Percentiles rank a stretch among this genome's conserved stretches.
phyloP scores from a whole-genome alignment of 805 yeast species.

The Nakazawaea holstii region DNA sequence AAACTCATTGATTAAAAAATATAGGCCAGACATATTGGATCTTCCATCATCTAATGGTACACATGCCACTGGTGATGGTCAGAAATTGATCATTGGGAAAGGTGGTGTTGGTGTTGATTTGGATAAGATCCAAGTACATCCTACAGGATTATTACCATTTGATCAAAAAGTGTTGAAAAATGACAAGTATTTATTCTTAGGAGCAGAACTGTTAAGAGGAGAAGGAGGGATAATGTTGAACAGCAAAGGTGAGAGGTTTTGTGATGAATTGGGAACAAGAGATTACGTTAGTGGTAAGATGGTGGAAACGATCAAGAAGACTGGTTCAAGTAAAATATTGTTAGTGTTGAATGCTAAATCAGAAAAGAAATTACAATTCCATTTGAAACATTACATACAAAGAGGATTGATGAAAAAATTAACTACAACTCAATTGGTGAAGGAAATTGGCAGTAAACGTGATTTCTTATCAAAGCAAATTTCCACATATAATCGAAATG shows the following conservation, averaged over 20 bases:
- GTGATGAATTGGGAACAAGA: conserved; percentile 55
- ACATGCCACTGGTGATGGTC: conserved; percentile 63
- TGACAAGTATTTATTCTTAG: conserved; percentile 49
- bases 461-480: conserved; percentile 28
- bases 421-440: conserved; percentile 37
- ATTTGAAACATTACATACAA: conserved; percentile 50
- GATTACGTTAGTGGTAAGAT: conserved; percentile 58
- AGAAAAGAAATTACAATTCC: conserved; percentile 40
- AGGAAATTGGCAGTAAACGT: conserved; percentile 31
- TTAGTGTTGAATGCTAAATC: conserved; percentile 43
- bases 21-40: conserved; percentile 51
- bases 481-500: conserved; percentile 34
- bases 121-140: conserved; percentile 65
- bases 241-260: conserved; percentile 47
- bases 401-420: conserved; percentile 48
- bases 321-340: conserved; percentile 33
- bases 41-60: conserved; percentile 58
- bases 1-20: conserved; percentile 46
- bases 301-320: conserved; percentile 29
- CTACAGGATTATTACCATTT: conserved; percentile 55
- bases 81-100: conserved; percentile 38
- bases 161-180: conserved; percentile 35
- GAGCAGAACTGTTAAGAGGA: conserved; percentile 63
- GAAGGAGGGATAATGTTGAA: conserved; percentile 60
- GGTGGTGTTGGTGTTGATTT: conserved; percentile 55